These are phyloP conservation scores for Komagataella kurtzmanii DNA, from an alignment of 805 yeast genomes.

Conservation along the genomic window DNA sequence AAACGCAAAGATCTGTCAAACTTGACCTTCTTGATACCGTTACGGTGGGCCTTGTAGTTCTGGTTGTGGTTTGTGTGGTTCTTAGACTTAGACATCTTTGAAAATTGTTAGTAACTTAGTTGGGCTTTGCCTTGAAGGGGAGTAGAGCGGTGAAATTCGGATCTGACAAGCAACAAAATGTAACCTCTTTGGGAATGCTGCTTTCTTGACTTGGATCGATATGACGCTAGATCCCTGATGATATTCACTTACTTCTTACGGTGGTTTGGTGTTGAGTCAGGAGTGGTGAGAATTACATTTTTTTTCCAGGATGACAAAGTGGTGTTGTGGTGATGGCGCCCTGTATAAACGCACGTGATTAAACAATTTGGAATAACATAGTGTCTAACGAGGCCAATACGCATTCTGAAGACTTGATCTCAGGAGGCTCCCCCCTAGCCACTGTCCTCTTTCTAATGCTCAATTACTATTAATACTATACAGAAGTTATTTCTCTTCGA, in stretches of 20 bases:
- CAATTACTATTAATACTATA: background rate
- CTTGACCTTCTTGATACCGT: constrained; percentile 99
- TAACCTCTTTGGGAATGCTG: background rate
- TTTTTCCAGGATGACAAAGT: background rate
- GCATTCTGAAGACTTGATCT: too few relatives aligned
- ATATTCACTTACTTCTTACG: background rate
- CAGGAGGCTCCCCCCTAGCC: background rate
- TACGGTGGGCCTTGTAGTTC: constrained; percentile 98
- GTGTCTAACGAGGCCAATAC: too few relatives aligned
- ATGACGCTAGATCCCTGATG: background rate
- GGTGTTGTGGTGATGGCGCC: background rate
- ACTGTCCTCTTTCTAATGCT: background rate
- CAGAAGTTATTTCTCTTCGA: constrained; percentile 4
- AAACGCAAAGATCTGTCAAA: constrained; percentile 96
- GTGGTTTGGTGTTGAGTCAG: background rate
- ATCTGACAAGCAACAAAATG: background rate
- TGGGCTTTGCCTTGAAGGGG: background rate
- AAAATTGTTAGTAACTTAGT: constrained; percentile 3
- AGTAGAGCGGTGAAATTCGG: background rate
- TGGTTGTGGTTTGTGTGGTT: constrained; percentile 99
- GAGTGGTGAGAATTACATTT: background rate
- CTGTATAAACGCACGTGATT: background rate
- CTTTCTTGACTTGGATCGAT: background rate
- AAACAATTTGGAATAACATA: too few relatives aligned
- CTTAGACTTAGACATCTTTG: constrained; percentile 95